Percentiles rank a stretch among this genome's conserved stretches.
phyloP scores from a whole-genome alignment of 164 flowering plant species.

The Macadamia integrifolia region DNA sequence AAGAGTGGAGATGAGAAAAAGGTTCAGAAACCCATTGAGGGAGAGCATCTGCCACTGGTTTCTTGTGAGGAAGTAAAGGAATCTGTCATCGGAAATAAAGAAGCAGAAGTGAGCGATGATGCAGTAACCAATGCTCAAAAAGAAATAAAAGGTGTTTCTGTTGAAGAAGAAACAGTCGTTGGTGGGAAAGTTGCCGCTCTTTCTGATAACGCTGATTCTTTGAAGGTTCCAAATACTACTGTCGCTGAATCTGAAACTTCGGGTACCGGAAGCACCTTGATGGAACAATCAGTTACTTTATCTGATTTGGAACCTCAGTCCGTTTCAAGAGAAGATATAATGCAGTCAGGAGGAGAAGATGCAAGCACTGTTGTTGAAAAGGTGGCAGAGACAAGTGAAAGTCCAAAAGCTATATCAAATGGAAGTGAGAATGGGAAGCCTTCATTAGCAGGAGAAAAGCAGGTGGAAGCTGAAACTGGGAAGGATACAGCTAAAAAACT shows the following conservation, averaged over 20 bases:
- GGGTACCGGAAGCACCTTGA: conserved; percentile 13
- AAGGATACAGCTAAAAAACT: conserved; percentile 63
- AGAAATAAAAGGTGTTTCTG: conserved; percentile 14
- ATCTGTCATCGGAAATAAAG: conserved; percentile 11
- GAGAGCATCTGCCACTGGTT: conserved; percentile 12
- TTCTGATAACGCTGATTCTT: conserved; percentile 18
- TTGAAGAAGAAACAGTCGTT: conserved; percentile 13
- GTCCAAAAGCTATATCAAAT: conserved; percentile 14
- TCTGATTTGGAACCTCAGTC: conserved; percentile 20
- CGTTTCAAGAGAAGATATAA: conserved; percentile 14
- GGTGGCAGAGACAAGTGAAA: conserved; percentile 18
- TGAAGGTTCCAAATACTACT: conserved; percentile 13
- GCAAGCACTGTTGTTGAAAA: conserved; percentile 7
- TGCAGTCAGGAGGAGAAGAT: conserved; percentile 18
- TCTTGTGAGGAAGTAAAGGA: conserved; percentile 19
- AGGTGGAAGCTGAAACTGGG: conserved; percentile 38
- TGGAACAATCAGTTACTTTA: conserved; percentile 16
- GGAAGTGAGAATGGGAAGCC: conserved; percentile 18
- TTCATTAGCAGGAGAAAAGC: conserved; percentile 31
- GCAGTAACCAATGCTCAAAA: background rate
- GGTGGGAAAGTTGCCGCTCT: conserved; percentile 10
- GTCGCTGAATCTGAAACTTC: conserved; percentile 15
- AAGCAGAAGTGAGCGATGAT: conserved; percentile 12
- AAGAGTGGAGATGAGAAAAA: conserved; percentile 21
- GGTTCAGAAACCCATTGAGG: conserved; percentile 17